phyloP scores from a whole-genome alignment of 1,139 yeast species.

The Lodderomyces theae region DNA sequence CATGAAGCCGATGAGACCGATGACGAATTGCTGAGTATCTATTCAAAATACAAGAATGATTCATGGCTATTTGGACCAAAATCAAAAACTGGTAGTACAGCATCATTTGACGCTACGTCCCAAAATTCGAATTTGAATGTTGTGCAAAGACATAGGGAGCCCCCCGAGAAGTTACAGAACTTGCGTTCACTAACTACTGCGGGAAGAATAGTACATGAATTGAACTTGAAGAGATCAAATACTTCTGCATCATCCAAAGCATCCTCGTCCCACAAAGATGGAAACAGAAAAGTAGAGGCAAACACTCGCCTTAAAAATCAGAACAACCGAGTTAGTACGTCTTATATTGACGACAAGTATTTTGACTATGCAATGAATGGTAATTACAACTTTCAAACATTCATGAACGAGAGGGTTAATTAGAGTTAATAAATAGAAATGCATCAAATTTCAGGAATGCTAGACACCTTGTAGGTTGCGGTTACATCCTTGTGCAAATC shows the following conservation, averaged over 20 bases:
- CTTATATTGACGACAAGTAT: constrained; percentile 14
- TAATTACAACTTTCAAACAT: constrained; percentile 37
- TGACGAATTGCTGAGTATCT: constrained; percentile 40
- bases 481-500: neutral
- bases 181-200: constrained; percentile 1
- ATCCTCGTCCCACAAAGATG: neutral
- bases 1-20: constrained; percentile 17
- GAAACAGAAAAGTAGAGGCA: constrained; percentile 1
- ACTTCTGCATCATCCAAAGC: constrained; percentile 12
- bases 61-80: constrained; percentile 23
- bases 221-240: constrained; percentile 13
- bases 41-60: constrained; percentile 40
- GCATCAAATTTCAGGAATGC: no score
- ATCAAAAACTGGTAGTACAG: constrained; percentile 4
- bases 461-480: no score
- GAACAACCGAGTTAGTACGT: neutral
- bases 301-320: neutral
- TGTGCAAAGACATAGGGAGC: neutral
- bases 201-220: constrained; percentile 3
- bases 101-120: neutral
- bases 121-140: neutral
- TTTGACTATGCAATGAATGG: constrained; percentile 33
- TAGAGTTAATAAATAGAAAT: no score
- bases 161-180: neutral
- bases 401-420: constrained; percentile 28